Conservation (phyloP, 2,329 filamentous ascomycete species). For the Microsporum canis region DNA sequence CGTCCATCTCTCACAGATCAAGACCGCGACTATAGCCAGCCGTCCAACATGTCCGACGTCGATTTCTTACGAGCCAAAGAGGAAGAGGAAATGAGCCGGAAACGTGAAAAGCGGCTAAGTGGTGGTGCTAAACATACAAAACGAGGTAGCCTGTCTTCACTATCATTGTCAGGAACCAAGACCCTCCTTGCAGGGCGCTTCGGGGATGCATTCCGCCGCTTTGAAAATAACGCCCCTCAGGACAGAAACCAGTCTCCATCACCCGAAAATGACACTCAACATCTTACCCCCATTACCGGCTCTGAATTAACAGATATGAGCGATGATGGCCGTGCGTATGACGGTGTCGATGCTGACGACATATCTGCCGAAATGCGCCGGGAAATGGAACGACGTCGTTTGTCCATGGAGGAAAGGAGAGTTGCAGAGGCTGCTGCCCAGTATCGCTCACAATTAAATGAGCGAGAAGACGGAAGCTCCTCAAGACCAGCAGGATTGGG, state of each 20-base stretch:
- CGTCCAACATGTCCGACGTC: slow-evolving; percentile 59
- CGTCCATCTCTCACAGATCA: slow-evolving; percentile 26
- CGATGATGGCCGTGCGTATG: slow-evolving; percentile 53
- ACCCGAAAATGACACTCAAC: slow-evolving; percentile 33
- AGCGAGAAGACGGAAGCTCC: slow-evolving; percentile 43
- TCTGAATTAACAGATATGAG: slow-evolving; percentile 61
- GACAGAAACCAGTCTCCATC: slow-evolving; percentile 34
- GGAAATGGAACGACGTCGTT: slow-evolving; percentile 69
- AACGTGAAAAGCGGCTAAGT: slow-evolving; percentile 44
- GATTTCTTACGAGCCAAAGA: slow-evolving; percentile 73
- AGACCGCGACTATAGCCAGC: slow-evolving; percentile 26
- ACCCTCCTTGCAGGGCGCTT: slow-evolving; percentile 79
- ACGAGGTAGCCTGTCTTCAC: slow-evolving; percentile 57
- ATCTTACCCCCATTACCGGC: slow-evolving; percentile 59
- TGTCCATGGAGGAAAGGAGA: slow-evolving; percentile 78
- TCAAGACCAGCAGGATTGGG: slow-evolving; percentile 25
- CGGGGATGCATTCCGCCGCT: slow-evolving; percentile 84
- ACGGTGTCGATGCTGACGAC: slow-evolving; percentile 52
- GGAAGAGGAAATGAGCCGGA: slow-evolving; percentile 47
- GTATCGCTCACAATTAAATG: slow-evolving; percentile 64
- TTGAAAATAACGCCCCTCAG: slow-evolving; percentile 51
- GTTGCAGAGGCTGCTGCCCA: slow-evolving; percentile 83
- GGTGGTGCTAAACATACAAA: slow-evolving; percentile 55
- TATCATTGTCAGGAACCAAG: slow-evolving; percentile 63
- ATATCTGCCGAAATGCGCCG: slow-evolving; percentile 79